phyloP scores from a whole-genome alignment of 2,329 filamentous ascomycete genomes.

The Alternaria ventricosa region DNA sequence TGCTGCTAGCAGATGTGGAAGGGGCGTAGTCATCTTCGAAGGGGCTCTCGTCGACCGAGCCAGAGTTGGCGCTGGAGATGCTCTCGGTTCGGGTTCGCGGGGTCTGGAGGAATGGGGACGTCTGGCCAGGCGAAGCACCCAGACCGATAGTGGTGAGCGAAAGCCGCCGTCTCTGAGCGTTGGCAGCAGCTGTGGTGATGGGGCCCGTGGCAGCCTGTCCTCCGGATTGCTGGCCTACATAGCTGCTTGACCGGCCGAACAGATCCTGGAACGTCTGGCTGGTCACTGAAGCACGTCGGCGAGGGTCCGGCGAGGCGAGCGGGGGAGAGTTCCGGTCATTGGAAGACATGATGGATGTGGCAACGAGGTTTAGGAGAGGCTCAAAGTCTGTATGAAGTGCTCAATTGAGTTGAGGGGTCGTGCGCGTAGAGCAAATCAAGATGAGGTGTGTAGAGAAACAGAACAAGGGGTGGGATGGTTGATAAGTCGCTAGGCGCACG shows the following conservation, averaged over 20 bases:
- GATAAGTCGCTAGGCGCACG: conserved; percentile 31
- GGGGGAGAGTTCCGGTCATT: conserved; percentile 51
- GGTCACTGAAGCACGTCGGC: conserved; percentile 56
- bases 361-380: neutral
- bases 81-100: conserved; percentile 54
- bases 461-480: conserved; percentile 20
- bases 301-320: conserved; percentile 44
- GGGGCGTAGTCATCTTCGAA: conserved; percentile 63
- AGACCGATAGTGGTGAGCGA: conserved; percentile 59
- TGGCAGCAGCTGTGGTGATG: conserved; percentile 57
- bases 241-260: conserved; percentile 50
- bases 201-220: conserved; percentile 50
- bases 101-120: conserved; percentile 50
- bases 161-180: conserved; percentile 57
- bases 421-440: conserved; percentile 1
- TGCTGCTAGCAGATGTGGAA: conserved; percentile 60
- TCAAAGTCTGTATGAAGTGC: conserved; percentile 12
- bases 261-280: conserved; percentile 58
- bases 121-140: conserved; percentile 52
- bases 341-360: conserved; percentile 40
- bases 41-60: conserved; percentile 57
- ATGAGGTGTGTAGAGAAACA: conserved; percentile 14
- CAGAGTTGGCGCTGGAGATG: conserved; percentile 56
- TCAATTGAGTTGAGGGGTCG: neutral
- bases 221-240: conserved; percentile 38